These are phyloP conservation scores for Spinacia oleracea DNA, from an alignment of 179 eudicot species.

Conservation along the genomic window DNA sequence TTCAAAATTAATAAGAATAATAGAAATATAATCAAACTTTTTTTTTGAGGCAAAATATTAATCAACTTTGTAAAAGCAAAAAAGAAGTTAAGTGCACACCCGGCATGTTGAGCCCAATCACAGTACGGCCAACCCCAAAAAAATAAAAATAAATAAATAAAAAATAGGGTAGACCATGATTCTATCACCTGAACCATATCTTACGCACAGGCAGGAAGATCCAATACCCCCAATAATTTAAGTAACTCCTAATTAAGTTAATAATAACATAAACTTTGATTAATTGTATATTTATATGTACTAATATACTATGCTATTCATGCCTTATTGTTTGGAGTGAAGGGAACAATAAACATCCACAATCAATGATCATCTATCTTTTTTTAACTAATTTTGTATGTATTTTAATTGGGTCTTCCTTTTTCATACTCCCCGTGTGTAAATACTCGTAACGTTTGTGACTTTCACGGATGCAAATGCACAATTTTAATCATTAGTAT, in stretches of 20 bases:
- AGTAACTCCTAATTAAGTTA: not conserved
- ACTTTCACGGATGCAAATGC: no score
- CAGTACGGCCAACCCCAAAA: constrained; percentile 18
- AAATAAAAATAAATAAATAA: not conserved
- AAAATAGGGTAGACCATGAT: constrained; percentile 41
- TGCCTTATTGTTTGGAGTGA: constrained; percentile 62
- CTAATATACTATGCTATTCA: constrained; percentile 34
- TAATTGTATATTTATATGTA: constrained; percentile 11
- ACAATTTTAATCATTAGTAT: no score
- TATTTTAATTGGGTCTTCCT: constrained; percentile 32
- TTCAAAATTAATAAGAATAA: not conserved
- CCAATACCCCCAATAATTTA: constrained; percentile 36
- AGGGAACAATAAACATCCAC: constrained; percentile 57
- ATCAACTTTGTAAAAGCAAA: constrained; percentile 15
- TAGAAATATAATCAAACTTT: not conserved
- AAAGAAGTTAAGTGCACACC: constrained; percentile 12
- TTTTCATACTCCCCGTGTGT: no score
- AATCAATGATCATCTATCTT: constrained; percentile 8
- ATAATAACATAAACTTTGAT: constrained; percentile 11
- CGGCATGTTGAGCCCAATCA: constrained; percentile 33
- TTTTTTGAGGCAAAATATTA: not conserved
- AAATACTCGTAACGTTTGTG: no score
- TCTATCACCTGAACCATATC: constrained; percentile 66
- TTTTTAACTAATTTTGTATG: no score
- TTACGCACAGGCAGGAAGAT: constrained; percentile 54